phyloP scores from a whole-genome alignment of 768 basidiomycete genomes.

The Tephrocybe rancida region DNA sequence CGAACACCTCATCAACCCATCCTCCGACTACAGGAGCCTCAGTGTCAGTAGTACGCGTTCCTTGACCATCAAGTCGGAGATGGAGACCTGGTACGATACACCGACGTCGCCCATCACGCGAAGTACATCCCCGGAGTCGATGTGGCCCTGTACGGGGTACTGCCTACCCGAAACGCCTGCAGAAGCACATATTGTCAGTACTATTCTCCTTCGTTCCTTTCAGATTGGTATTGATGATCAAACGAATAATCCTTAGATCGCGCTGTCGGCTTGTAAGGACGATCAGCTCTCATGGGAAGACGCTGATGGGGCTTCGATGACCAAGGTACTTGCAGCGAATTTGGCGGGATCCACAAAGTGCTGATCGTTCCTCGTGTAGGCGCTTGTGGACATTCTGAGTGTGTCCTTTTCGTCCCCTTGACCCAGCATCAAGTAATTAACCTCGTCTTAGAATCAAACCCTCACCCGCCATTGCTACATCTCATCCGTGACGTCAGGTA shows the following conservation, averaged over 20 bases:
- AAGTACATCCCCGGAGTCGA: constrained; percentile 31
- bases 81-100: constrained; percentile 20
- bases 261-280: constrained; percentile 38
- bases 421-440: background rate
- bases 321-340: constrained; percentile 24
- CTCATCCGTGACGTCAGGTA: constrained; percentile 34
- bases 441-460: constrained; percentile 23
- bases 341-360: background rate
- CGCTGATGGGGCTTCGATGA: constrained; percentile 37
- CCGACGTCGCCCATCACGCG: constrained; percentile 22
- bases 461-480: constrained; percentile 28
- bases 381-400: constrained; percentile 23
- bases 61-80: constrained; percentile 16
- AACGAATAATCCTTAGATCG: constrained; percentile 25
- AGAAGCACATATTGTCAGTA: constrained; percentile 33
- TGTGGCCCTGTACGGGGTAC: constrained; percentile 33
- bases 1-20: constrained; percentile 17
- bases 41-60: constrained; percentile 8
- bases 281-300: constrained; percentile 40
- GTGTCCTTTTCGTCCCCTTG: background rate
- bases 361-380: constrained; percentile 9
- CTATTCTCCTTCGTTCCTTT: background rate
- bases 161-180: constrained; percentile 19
- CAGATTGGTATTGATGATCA: background rate
- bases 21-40: constrained; percentile 12